phyloP scores from a whole-genome alignment of 108 stramenopile species.

The Cylindrotheca closterium region DNA sequence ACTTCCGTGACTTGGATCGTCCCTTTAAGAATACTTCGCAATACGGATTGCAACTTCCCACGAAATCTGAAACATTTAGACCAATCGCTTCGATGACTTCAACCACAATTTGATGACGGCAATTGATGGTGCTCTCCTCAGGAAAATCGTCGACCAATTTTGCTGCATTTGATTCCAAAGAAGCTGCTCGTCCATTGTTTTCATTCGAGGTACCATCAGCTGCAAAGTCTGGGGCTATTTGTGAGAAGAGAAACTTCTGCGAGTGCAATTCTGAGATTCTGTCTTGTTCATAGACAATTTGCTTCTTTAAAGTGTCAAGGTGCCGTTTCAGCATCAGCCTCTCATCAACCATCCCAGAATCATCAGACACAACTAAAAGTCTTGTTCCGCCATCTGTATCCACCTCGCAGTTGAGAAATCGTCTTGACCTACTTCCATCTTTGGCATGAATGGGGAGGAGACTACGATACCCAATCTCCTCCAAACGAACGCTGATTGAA shows the following conservation, averaged over 20 bases:
- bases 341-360: constrained; percentile 39
- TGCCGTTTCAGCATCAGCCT: constrained; percentile 39
- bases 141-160: constrained; percentile 41
- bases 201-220: background rate
- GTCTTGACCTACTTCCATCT: constrained; percentile 17
- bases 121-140: constrained; percentile 50
- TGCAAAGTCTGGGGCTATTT: background rate
- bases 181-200: constrained; percentile 7
- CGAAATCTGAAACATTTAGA: constrained; percentile 52
- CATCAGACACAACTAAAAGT: constrained; percentile 72
- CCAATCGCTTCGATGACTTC: constrained; percentile 83
- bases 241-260: constrained; percentile 16
- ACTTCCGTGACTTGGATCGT: constrained; percentile 24
- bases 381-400: constrained; percentile 85
- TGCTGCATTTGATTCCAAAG: constrained; percentile 21
- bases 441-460: constrained; percentile 55
- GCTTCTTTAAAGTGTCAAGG: constrained; percentile 45
- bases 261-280: constrained; percentile 28
- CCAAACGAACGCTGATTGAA: constrained; percentile 67
- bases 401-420: constrained; percentile 58
- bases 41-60: constrained; percentile 81
- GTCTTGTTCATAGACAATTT: constrained; percentile 43
- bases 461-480: constrained; percentile 82
- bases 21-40: constrained; percentile 63
- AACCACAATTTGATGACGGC: constrained; percentile 73